These are phyloP conservation scores for Phytophthora fragariaefolia DNA, from an alignment of 352 stramenopile genomes.

Conservation along the genomic window DNA sequence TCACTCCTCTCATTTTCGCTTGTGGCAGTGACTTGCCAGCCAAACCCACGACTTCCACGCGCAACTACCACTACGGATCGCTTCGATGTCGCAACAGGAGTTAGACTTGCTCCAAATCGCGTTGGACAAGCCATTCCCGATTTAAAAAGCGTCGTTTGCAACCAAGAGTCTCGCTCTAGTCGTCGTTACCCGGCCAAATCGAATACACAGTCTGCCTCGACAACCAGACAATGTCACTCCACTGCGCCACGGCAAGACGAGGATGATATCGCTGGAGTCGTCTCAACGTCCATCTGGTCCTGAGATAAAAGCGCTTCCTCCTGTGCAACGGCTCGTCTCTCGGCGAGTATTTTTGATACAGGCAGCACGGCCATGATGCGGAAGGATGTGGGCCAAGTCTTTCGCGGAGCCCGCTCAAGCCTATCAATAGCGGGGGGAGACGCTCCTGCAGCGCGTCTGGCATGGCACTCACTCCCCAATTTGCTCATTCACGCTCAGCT, in stretches of 20 bases:
- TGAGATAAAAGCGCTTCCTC: constrained; percentile 22
- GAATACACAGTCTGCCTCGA: no score
- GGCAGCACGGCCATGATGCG: constrained; percentile 22
- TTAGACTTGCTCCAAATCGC: no score
- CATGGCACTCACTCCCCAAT: constrained; percentile 21
- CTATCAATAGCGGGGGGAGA: constrained; percentile 24
- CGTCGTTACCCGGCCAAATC: no score
- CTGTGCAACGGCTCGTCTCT: constrained; percentile 10
- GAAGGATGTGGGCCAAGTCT: constrained; percentile 23
- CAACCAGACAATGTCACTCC: background rate
- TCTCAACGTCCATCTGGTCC: constrained; percentile 15
- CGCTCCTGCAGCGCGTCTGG: constrained; percentile 2
- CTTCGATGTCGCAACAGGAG: no score
- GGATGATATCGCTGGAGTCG: background rate
- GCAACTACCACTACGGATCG: no score
- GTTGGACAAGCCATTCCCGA: no score
- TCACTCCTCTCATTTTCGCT: no score
- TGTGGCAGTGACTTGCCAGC: no score
- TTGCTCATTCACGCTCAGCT: constrained; percentile 26
- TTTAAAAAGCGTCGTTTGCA: no score
- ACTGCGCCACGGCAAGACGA: background rate
- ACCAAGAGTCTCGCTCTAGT: no score
- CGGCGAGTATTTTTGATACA: constrained; percentile 14
- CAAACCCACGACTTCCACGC: no score
- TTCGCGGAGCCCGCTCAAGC: constrained; percentile 4